phyloP scores from a whole-genome alignment of 768 basidiomycete species.

The Tylopilus intermedius region DNA sequence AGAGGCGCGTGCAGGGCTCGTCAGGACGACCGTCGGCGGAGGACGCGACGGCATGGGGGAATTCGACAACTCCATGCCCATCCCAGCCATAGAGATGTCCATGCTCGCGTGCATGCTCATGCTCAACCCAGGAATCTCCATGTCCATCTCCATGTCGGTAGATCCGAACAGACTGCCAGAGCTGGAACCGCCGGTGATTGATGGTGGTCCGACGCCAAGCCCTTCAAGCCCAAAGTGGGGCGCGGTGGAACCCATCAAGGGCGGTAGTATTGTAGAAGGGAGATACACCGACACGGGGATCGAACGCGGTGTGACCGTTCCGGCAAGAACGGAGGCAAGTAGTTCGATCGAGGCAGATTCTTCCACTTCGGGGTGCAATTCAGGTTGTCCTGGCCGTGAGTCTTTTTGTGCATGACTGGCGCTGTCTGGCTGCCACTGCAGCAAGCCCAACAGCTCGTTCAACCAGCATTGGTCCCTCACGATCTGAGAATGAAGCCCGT shows the following conservation, averaged over 20 bases:
- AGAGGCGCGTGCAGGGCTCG: slow-evolving; percentile 59
- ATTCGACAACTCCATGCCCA: slow-evolving; percentile 27
- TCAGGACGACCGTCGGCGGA: slow-evolving; percentile 57
- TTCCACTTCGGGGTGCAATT: slow-evolving; percentile 25
- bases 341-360: slow-evolving; percentile 47
- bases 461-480: slow-evolving; percentile 83
- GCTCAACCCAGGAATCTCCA: slow-evolving; percentile 33
- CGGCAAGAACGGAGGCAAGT: slow-evolving; percentile 60
- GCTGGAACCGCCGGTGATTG: slow-evolving; percentile 21
- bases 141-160: slow-evolving; percentile 31
- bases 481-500: slow-evolving; percentile 25
- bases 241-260: slow-evolving; percentile 14
- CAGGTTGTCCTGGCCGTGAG: background rate
- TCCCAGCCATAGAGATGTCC: slow-evolving; percentile 30
- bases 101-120: slow-evolving; percentile 32
- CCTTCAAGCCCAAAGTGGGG: slow-evolving; percentile 28
- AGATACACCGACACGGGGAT: slow-evolving; percentile 74
- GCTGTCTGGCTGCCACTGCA: slow-evolving; percentile 56
- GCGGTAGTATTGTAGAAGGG: slow-evolving; percentile 34
- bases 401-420: slow-evolving; percentile 1
- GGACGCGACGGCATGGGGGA: slow-evolving; percentile 34
- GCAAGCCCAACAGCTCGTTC: slow-evolving; percentile 61
- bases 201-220: slow-evolving; percentile 24
- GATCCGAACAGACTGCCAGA: slow-evolving; percentile 28
- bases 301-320: slow-evolving; percentile 33